Percentiles rank a stretch among this genome's conserved stretches.
These are phyloP conservation scores for Pestalotiopsis sp. DNA, from an alignment of 2,329 filamentous ascomycete species.

Conservation along the genomic window DNA sequence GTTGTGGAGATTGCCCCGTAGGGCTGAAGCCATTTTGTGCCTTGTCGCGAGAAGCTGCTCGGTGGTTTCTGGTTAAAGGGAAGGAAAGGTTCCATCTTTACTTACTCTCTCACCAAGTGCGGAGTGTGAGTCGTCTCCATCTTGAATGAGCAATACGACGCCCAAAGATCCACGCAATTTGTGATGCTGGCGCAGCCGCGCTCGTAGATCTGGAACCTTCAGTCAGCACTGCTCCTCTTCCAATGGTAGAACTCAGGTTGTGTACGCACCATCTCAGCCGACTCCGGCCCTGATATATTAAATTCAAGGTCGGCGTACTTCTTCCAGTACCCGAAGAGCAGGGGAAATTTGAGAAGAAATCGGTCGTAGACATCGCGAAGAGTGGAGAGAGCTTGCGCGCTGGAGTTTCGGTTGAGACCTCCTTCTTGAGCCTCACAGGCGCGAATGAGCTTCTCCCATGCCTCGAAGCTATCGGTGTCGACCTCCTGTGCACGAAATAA, in stretches of 20 bases:
- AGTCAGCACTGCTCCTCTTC: background rate
- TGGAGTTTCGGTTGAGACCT: slow-evolving; percentile 94
- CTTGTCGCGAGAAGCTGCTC: slow-evolving; percentile 35
- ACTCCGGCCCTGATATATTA: slow-evolving; percentile 93
- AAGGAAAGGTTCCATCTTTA: slow-evolving; percentile 69
- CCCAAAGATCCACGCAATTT: slow-evolving; percentile 95
- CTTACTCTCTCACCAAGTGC: slow-evolving; percentile 99
- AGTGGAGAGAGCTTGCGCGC: slow-evolving; percentile 86
- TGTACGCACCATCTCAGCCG: slow-evolving; percentile 81
- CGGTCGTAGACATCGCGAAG: slow-evolving; percentile 88
- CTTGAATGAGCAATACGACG: slow-evolving; percentile 97
- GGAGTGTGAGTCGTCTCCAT: slow-evolving; percentile 95
- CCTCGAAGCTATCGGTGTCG: slow-evolving; percentile 89
- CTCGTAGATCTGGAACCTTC: slow-evolving; percentile 77
- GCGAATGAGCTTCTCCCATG: slow-evolving; percentile 90
- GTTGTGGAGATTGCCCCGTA: slow-evolving; percentile 34
- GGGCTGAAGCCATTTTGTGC: slow-evolving; percentile 27
- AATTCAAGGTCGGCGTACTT: slow-evolving; percentile 99
- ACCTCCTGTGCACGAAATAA: slow-evolving; percentile 45
- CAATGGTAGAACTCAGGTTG: background rate
- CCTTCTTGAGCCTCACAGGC: slow-evolving; percentile 85
- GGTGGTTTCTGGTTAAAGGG: slow-evolving; percentile 61
- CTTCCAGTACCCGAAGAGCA: slow-evolving; percentile 99
- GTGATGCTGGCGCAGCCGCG: slow-evolving; percentile 91
- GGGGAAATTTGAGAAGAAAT: slow-evolving; percentile 91